phyloP scores from a whole-genome alignment of 352 stramenopile genomes.

The Paralagenidium karlingii region DNA sequence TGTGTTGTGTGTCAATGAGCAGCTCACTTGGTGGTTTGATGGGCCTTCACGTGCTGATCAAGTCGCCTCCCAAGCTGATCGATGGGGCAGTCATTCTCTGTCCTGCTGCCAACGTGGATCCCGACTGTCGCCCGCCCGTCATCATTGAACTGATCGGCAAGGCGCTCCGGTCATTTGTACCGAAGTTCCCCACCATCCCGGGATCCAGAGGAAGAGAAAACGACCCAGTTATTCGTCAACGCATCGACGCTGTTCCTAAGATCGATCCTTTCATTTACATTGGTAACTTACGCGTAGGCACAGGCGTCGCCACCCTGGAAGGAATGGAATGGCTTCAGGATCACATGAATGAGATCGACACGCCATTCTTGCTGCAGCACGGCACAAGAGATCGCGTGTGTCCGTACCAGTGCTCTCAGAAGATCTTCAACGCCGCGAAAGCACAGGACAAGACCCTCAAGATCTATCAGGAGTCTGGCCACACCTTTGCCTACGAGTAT shows the following conservation, averaged over 20 bases:
- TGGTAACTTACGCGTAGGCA: slow-evolving; percentile 57
- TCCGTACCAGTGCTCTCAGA: slow-evolving; percentile 46
- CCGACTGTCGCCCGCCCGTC: slow-evolving; percentile 25
- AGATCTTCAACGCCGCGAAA: slow-evolving; percentile 30
- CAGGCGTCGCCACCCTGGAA: slow-evolving; percentile 50
- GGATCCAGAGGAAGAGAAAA: slow-evolving; percentile 50
- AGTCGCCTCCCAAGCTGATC: slow-evolving; percentile 31
- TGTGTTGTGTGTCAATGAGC: slow-evolving; percentile 4
- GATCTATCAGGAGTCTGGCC: slow-evolving; percentile 31
- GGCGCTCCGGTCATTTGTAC: slow-evolving; percentile 35
- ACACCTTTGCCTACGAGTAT: slow-evolving; percentile 61
- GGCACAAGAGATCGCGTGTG: slow-evolving; percentile 50
- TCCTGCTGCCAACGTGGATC: slow-evolving; percentile 53
- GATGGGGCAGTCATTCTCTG: slow-evolving; percentile 65
- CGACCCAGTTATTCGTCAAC: slow-evolving; percentile 35
- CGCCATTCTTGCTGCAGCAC: slow-evolving; percentile 68
- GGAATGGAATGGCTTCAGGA: slow-evolving; percentile 37
- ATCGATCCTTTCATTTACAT: slow-evolving; percentile 63
- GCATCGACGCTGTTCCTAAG: slow-evolving; percentile 37
- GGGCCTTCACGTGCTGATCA: slow-evolving; percentile 38
- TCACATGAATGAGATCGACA: slow-evolving; percentile 43
- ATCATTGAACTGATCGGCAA: slow-evolving; percentile 32
- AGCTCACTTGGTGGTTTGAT: slow-evolving; percentile 68
- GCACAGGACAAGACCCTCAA: slow-evolving; percentile 65
- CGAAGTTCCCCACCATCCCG: slow-evolving; percentile 47